Conservation (phyloP, 306 rosid genomes). For the barrel medic (Medicago truncatula) region DNA sequence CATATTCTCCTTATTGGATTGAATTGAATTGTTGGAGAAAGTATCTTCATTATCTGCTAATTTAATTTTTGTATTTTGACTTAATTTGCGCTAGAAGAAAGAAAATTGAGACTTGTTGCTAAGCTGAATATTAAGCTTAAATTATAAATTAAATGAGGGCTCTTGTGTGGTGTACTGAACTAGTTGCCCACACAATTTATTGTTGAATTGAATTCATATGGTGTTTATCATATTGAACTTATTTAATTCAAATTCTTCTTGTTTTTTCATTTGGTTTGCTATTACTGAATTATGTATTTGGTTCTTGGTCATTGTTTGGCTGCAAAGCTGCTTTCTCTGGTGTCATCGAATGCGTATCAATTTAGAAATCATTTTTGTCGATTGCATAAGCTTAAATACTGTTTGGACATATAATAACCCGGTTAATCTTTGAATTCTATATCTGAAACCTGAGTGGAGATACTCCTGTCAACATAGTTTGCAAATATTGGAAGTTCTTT, state of each 20-base stretch:
- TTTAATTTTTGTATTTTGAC: conserved; percentile 18
- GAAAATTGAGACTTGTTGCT: conserved; percentile 34
- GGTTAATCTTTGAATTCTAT: background rate
- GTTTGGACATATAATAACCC: background rate
- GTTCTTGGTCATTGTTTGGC: conserved; percentile 4
- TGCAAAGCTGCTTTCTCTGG: conserved; percentile 14
- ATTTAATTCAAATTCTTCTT: background rate
- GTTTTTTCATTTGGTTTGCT: background rate
- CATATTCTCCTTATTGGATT: conserved; percentile 26
- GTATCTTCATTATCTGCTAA: conserved; percentile 26
- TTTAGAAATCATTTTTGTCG: conserved; percentile 1
- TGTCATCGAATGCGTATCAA: conserved; percentile 13
- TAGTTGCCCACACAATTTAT: conserved; percentile 13
- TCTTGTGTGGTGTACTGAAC: conserved; percentile 32
- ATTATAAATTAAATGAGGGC: background rate
- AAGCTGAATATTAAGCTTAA: conserved; percentile 40
- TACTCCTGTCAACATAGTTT: conserved; percentile 11
- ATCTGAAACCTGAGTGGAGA: conserved; percentile 7
- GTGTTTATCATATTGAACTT: conserved; percentile 19
- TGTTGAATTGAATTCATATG: conserved; percentile 30
- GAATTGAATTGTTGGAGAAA: conserved; percentile 33
- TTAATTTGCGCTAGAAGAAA: conserved; percentile 34
- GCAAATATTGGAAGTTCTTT: conserved; percentile 25
- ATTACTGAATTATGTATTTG: conserved; percentile 21
- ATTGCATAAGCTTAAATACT: conserved; percentile 15